A percentile compares a stretch with the other conserved stretches of the same genome.
phyloP scores from a whole-genome alignment of 1,284 basidiomycete genomes.

The Sparassis latifolia region DNA sequence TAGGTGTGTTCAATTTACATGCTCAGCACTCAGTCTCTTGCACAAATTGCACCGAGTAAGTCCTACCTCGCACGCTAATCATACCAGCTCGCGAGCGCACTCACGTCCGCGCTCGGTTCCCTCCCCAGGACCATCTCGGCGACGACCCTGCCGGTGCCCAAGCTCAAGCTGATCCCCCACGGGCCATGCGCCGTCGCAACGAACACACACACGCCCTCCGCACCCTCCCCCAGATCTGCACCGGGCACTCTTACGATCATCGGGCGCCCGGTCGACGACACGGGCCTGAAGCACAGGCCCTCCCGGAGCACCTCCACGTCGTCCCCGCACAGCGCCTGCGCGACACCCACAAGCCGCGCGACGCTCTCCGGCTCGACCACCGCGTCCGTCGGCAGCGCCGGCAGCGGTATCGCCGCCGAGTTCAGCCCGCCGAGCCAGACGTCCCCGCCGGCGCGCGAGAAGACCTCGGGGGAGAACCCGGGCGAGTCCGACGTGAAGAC shows the following conservation, averaged over 20 bases:
- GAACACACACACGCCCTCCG: conserved; percentile 22
- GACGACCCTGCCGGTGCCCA: conserved; percentile 29
- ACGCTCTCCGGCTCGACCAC: conserved; percentile 11
- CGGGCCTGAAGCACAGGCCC: conserved; percentile 30
- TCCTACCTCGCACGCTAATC: too few species aligned
- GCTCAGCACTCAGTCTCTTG: too few species aligned
- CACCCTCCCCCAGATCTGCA: conserved; percentile 21
- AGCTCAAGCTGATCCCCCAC: conserved; percentile 32
- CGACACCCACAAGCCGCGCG: conserved; percentile 19
- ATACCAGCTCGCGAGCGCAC: conserved; percentile 21
- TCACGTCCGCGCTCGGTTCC: conserved; percentile 26
- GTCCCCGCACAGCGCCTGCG: conserved; percentile 19
- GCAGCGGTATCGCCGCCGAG: conserved; percentile 21
- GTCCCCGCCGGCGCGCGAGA: conserved; percentile 27
- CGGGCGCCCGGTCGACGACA: conserved; percentile 25
- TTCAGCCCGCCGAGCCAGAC: conserved; percentile 33
- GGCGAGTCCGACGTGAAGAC: conserved; percentile 26
- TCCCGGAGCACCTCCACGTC: conserved; percentile 19
- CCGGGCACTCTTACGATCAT: conserved; percentile 24
- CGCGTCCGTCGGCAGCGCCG: conserved; percentile 21
- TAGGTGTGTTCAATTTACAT: too few species aligned
- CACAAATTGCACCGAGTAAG: too few species aligned
- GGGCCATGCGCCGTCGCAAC: conserved; percentile 31
- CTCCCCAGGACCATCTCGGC: conserved; percentile 28
- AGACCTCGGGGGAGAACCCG: conserved; percentile 30